Evolutionary conservation across 73 alveolate genomes (phyloP).

Genomic region (Paramecium tetraurelia): DNA sequence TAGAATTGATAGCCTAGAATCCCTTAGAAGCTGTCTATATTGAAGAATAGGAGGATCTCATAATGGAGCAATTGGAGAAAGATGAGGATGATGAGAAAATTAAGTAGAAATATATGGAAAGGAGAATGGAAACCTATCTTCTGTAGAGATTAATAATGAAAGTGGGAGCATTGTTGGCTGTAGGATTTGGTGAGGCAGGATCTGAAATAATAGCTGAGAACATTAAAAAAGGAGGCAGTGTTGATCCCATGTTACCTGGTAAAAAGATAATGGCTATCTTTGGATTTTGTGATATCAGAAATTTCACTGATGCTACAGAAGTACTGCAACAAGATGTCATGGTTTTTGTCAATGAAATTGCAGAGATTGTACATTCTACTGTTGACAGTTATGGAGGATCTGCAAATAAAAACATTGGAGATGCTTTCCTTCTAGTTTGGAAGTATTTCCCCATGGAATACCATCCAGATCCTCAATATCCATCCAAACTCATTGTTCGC

Average conservation of each 20-base stretch:
- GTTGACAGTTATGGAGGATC: slow-evolving; percentile 90
- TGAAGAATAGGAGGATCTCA: slow-evolving; percentile 65
- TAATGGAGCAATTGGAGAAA: slow-evolving; percentile 52
- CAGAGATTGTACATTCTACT: slow-evolving; percentile 90
- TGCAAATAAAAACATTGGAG: slow-evolving; percentile 97
- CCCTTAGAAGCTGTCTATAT: slow-evolving; percentile 83
- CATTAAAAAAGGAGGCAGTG: slow-evolving; percentile 90
- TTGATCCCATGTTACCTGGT: slow-evolving; percentile 97
- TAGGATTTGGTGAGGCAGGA: slow-evolving; percentile 99
- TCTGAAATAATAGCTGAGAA: slow-evolving; percentile 93
- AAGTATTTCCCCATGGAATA: slow-evolving; percentile 81
- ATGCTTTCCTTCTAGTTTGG: slow-evolving; percentile 97
- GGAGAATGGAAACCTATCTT: slow-evolving; percentile 82
- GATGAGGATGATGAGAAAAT: slow-evolving; percentile 38
- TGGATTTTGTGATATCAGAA: slow-evolving; percentile 97
- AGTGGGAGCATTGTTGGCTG: slow-evolving; percentile 94
- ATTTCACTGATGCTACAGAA: slow-evolving; percentile 97
- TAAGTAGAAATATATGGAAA: slow-evolving; percentile 37
- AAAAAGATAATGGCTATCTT: slow-evolving; percentile 90
- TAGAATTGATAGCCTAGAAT: slow-evolving; percentile 76
- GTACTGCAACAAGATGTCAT: slow-evolving; percentile 91
- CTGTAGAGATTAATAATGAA: slow-evolving; percentile 90
- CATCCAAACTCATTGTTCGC: slow-evolving; percentile 65
- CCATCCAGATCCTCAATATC: slow-evolving; percentile 67
- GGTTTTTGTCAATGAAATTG: slow-evolving; percentile 97